Evolutionary conservation across 2,329 filamentous ascomycete genomes (phyloP).

Genomic region (Orbilia blumenaviensis): DNA sequence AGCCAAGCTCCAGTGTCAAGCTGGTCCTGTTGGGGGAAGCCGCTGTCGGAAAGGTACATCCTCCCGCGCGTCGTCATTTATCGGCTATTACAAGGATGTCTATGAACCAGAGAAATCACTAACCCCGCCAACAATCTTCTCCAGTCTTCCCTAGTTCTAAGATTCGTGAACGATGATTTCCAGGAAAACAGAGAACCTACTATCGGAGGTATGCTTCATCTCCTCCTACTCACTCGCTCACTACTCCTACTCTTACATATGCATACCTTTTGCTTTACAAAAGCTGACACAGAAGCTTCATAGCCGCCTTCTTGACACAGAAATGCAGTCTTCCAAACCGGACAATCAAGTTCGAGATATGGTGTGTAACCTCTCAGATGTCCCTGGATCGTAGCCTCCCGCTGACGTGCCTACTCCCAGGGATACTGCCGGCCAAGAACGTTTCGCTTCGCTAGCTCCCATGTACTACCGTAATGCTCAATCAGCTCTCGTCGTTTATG

Average conservation of each 20-base stretch:
- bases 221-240: constrained; percentile 12
- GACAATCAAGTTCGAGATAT: constrained; percentile 94
- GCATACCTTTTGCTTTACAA: too few relatives aligned
- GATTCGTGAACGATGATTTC: constrained; percentile 99
- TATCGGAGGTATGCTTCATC: constrained; percentile 79
- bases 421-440: constrained; percentile 98
- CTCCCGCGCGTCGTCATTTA: constrained; percentile 22
- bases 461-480: constrained; percentile 99
- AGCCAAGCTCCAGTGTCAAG: constrained; percentile 99
- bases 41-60: constrained; percentile 91
- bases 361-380: constrained; percentile 60
- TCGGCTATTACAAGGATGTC: constrained; percentile 54
- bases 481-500: constrained; percentile 96
- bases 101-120: constrained; percentile 42
- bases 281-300: constrained; percentile 46
- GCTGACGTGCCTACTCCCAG: constrained; percentile 16
- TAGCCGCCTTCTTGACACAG: constrained; percentile 96
- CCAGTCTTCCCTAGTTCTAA: constrained; percentile 93
- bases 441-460: constrained; percentile 92
- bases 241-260: not conserved
- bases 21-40: constrained; percentile 96
- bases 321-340: constrained; percentile 95
- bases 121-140: constrained; percentile 1
- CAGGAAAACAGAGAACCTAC: constrained; percentile 99
- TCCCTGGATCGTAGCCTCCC: not conserved